Evolutionary conservation across 768 basidiomycete species (phyloP).

Genomic region (Dacryopinax spathularia): DNA sequence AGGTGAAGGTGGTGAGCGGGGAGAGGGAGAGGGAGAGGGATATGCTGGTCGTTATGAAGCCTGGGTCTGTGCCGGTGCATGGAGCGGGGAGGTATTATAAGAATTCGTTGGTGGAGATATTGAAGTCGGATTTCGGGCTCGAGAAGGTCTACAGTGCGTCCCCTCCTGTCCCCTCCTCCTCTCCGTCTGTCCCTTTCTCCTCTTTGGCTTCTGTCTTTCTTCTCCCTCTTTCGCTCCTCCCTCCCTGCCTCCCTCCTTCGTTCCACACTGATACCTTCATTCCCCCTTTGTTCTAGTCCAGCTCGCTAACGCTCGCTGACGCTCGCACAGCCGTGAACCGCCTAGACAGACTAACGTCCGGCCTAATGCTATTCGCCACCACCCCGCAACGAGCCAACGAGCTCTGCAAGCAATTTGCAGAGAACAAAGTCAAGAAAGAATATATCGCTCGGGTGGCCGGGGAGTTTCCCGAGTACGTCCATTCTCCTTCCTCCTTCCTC

Average conservation of each 20-base stretch:
- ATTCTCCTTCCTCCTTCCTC: not conserved
- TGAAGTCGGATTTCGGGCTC: constrained; percentile 71
- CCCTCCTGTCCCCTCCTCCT: constrained; percentile 6
- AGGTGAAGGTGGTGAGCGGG: constrained; percentile 59
- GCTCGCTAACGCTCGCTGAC: not conserved
- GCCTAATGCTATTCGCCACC: constrained; percentile 84
- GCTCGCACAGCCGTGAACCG: constrained; percentile 69
- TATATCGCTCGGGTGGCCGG: constrained; percentile 83
- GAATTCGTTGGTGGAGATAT: constrained; percentile 76
- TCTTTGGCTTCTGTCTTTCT: not conserved
- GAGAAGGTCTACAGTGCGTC: constrained; percentile 69
- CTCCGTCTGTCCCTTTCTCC: not conserved
- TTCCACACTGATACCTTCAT: no score
- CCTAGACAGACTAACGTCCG: constrained; percentile 85
- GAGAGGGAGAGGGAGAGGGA: constrained; percentile 49
- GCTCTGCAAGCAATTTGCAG: constrained; percentile 68
- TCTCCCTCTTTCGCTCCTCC: no score
- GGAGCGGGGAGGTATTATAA: constrained; percentile 79
- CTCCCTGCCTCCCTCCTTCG: no score
- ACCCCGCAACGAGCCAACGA: constrained; percentile 50
- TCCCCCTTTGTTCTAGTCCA: no score
- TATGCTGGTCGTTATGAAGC: constrained; percentile 91
- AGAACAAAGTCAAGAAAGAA: constrained; percentile 72
- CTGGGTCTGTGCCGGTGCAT: constrained; percentile 93
- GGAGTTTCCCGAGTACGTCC: constrained; percentile 67